Evolutionary conservation across 305 asterid species (phyloP).

Genomic region (Stenogyne calaminthoides): DNA sequence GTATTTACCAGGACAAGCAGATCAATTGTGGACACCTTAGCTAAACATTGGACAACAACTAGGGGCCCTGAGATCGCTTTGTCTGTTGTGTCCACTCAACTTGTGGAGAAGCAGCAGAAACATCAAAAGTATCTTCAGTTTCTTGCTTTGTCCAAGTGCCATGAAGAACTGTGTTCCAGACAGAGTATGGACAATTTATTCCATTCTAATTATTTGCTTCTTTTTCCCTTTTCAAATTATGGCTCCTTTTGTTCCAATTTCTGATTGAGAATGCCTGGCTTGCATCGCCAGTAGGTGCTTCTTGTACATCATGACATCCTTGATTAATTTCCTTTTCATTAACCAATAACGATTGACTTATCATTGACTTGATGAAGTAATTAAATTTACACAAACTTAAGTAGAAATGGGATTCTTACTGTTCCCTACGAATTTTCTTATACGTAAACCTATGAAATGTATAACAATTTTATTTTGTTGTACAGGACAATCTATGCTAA

Average conservation of each 20-base stretch:
- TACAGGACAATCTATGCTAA: constrained; percentile 78
- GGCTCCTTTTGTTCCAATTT: not conserved
- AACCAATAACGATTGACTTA: constrained; percentile 6
- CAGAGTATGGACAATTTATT: constrained; percentile 65
- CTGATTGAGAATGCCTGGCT: constrained; percentile 20
- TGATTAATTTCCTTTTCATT: constrained; percentile 15
- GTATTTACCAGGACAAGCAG: constrained; percentile 82
- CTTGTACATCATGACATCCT: constrained; percentile 16
- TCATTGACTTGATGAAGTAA: constrained; percentile 16
- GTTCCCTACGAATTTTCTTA: constrained; percentile 20
- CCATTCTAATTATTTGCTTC: constrained; percentile 22
- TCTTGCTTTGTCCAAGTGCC: constrained; percentile 95
- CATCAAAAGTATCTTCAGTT: constrained; percentile 88
- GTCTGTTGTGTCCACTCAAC: constrained; percentile 79
- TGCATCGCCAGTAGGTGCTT: constrained; percentile 13
- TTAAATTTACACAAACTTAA: not conserved
- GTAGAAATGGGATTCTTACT: constrained; percentile 16
- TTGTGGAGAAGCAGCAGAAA: constrained; percentile 83
- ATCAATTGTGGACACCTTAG: constrained; percentile 91
- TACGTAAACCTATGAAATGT: constrained; percentile 17
- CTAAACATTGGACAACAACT: constrained; percentile 97
- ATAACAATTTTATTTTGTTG: constrained; percentile 23
- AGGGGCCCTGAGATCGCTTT: constrained; percentile 88
- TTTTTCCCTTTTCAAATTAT: not conserved
- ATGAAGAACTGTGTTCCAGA: constrained; percentile 80